Conservation (phyloP, 2,329 filamentous ascomycete genomes). For the Chrysoporthe austroafricana region DNA sequence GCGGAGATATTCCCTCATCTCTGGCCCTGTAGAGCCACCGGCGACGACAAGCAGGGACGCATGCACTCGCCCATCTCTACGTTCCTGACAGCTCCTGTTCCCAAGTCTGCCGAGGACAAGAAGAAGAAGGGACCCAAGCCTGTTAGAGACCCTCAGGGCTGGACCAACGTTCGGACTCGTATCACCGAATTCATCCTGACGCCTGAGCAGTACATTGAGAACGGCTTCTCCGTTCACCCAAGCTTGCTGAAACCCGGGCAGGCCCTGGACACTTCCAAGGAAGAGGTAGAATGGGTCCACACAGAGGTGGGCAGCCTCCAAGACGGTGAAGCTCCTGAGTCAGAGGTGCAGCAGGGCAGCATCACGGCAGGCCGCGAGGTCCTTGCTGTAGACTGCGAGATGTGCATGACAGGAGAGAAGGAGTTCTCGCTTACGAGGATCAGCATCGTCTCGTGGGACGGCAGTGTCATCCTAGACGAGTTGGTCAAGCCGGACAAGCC, state of each 20-base stretch:
- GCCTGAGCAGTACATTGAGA: conserved; percentile 75
- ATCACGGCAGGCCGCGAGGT: conserved; percentile 80
- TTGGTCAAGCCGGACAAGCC: conserved; percentile 87
- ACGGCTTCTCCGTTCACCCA: conserved; percentile 85
- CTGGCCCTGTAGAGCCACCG: conserved; percentile 87
- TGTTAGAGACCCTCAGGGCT: conserved; percentile 65
- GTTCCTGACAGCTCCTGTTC: conserved; percentile 76
- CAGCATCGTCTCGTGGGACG: conserved; percentile 85
- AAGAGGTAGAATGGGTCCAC: conserved; percentile 80
- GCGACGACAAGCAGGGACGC: conserved; percentile 78
- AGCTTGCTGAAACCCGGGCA: conserved; percentile 67
- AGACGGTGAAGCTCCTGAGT: conserved; percentile 69
- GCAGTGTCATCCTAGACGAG: conserved; percentile 80
- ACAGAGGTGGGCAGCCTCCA: conserved; percentile 69
- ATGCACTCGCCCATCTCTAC: conserved; percentile 87
- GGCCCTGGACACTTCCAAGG: conserved; percentile 54
- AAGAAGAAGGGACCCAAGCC: conserved; percentile 59
- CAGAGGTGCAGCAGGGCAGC: conserved; percentile 77
- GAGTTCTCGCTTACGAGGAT: conserved; percentile 86
- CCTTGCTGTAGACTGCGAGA: conserved; percentile 90
- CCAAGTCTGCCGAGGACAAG: conserved; percentile 71
- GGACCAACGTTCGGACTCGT: conserved; percentile 76
- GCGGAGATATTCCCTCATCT: conserved; percentile 83
- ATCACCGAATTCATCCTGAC: conserved; percentile 79
- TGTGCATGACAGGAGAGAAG: conserved; percentile 85